These are phyloP conservation scores for Vanrija sp. DNA, from an alignment of 1,284 basidiomycete species.

Conservation along the genomic window DNA sequence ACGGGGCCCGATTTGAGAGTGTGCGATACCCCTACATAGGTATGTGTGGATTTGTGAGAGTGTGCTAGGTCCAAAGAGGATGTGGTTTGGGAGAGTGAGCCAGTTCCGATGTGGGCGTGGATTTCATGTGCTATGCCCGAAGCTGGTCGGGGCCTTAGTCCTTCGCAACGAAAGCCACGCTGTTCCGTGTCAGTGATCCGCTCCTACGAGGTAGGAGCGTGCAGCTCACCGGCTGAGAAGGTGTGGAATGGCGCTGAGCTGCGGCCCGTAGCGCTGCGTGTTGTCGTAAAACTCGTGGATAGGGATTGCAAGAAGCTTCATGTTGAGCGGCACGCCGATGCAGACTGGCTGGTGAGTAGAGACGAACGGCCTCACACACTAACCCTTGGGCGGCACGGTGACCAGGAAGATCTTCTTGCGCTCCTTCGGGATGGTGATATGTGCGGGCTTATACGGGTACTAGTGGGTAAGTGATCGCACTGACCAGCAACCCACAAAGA, in stretches of 20 bases:
- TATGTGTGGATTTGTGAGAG: no score
- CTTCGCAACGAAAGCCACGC: neutral
- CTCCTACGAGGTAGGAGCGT: neutral
- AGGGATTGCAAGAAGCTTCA: conserved; percentile 94
- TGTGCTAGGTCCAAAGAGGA: no score
- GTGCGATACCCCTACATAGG: no score
- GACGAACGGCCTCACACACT: neutral
- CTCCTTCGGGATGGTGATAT: conserved; percentile 96
- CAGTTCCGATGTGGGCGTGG: no score
- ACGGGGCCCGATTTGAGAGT: no score
- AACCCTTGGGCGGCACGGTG: conserved; percentile 89
- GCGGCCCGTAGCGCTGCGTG: conserved; percentile 88
- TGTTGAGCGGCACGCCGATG: conserved; percentile 96
- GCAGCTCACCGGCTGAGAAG: conserved; percentile 73
- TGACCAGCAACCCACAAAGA: conserved; percentile 67
- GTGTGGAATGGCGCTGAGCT: conserved; percentile 90
- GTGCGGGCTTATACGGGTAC: conserved; percentile 96
- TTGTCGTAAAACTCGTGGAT: conserved; percentile 97
- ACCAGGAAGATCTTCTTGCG: conserved; percentile 95
- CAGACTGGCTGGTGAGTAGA: neutral
- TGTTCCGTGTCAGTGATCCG: neutral
- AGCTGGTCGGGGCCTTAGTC: neutral
- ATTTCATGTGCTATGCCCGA: no score
- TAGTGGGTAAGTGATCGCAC: conserved; percentile 39
- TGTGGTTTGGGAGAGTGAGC: no score